Evolutionary conservation across 2,329 filamentous ascomycete species (phyloP).

Genomic region (Neonectria hederae): DNA sequence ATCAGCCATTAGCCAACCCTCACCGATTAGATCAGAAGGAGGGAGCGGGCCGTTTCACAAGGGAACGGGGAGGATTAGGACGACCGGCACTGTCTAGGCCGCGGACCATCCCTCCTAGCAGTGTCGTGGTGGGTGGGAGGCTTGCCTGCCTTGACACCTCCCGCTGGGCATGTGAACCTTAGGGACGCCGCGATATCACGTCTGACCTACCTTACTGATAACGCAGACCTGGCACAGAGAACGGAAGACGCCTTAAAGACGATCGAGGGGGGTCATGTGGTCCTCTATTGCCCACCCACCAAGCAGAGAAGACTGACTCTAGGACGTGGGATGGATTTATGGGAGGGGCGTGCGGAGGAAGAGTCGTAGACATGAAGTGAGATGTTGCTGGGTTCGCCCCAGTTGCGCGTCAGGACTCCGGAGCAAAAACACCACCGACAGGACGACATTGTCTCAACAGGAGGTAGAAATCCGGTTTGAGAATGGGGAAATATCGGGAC

Average conservation of each 20-base stretch:
- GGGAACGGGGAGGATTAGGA: constrained; percentile 23
- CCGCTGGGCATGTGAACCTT: constrained; percentile 17
- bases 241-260: constrained; percentile 6
- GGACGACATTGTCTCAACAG: constrained; percentile 6
- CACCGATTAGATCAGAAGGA: constrained; percentile 25
- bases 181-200: constrained; percentile 10
- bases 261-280: constrained; percentile 33
- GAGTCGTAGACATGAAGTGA: not conserved
- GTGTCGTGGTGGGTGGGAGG: not conserved
- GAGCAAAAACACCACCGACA: constrained; percentile 14
- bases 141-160: constrained; percentile 9
- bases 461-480: constrained; percentile 9
- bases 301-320: constrained; percentile 24
- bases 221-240: constrained; percentile 3
- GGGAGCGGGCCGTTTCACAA: constrained; percentile 44
- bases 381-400: constrained; percentile 2
- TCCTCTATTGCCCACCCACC: constrained; percentile 32
- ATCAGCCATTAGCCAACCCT: constrained; percentile 24
- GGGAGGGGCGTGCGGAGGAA: constrained; percentile 22
- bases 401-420: constrained; percentile 4
- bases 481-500: constrained; percentile 8
- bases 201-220: constrained; percentile 9
- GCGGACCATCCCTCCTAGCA: constrained; percentile 6
- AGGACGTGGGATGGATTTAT: constrained; percentile 29
- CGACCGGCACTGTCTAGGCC: constrained; percentile 16